Evolutionary conservation across 495 filamentous ascomycete species (phyloP).

Genomic region (Penicillium manginii): DNA sequence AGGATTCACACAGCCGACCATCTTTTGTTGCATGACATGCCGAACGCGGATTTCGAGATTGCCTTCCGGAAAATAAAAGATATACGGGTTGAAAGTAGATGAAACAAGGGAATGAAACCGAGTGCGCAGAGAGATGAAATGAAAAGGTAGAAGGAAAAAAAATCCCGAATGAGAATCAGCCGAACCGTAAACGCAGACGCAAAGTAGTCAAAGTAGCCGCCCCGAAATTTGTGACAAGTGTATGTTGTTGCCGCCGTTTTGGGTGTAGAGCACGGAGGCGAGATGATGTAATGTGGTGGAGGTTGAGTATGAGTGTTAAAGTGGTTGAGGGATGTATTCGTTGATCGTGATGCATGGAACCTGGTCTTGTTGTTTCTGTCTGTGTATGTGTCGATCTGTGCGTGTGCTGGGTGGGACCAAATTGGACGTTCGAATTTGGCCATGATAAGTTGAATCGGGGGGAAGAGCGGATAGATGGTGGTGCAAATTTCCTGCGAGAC

Average conservation of each 20-base stretch:
- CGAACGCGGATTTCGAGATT: constrained; percentile 25
- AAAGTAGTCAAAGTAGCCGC: constrained; percentile 32
- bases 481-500: neutral
- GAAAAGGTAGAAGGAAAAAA: constrained; percentile 32
- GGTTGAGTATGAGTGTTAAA: neutral
- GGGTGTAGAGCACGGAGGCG: constrained; percentile 1
- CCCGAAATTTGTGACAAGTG: constrained; percentile 33
- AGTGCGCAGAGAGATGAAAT: constrained; percentile 29
- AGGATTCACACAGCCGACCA: constrained; percentile 35
- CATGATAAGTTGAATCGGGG: neutral
- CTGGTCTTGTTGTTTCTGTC: neutral
- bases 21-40: constrained; percentile 28
- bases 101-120: constrained; percentile 24
- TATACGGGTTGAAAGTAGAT: constrained; percentile 29
- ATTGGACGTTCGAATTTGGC: neutral
- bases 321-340: constrained; percentile 2
- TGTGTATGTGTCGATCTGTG: neutral
- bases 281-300: neutral
- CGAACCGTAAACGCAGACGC: constrained; percentile 17
- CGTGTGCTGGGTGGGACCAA: neutral
- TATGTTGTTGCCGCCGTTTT: constrained; percentile 11
- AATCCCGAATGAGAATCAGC: constrained; percentile 28
- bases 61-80: constrained; percentile 33
- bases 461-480: neutral
- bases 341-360: constrained; percentile 8